phyloP scores from a whole-genome alignment of 208 protist species.

The Vickermania spadyakhi region DNA sequence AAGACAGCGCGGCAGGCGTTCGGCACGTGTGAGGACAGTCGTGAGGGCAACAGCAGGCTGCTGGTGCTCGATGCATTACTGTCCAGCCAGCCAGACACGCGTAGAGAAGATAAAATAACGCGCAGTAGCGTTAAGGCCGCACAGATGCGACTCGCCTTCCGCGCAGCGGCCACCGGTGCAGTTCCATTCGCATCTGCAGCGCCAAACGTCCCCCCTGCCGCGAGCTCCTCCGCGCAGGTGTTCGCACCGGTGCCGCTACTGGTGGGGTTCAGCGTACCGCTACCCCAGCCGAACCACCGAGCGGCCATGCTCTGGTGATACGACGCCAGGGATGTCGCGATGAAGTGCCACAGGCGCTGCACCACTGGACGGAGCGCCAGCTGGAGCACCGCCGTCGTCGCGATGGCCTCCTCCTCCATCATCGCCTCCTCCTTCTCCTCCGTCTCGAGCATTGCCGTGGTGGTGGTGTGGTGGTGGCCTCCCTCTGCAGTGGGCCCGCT shows the following conservation, averaged over 20 bases:
- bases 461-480: background rate
- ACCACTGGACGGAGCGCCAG: background rate
- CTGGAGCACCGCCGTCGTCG: background rate
- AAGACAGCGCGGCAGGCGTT: background rate
- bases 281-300: background rate
- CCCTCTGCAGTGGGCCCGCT: background rate
- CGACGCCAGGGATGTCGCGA: background rate
- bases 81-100: background rate
- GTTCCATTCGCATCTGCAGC: background rate
- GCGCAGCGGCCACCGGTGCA: background rate
- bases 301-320: background rate
- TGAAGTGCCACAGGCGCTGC: background rate
- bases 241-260: background rate
- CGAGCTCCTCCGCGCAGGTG: no score
- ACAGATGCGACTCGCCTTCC: background rate
- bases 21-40: background rate
- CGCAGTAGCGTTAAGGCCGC: background rate
- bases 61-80: background rate
- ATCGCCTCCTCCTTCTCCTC: background rate
- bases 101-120: background rate
- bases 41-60: background rate
- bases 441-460: background rate
- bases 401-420: background rate
- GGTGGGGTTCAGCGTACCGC: background rate
- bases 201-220: background rate